Conservation (phyloP, 2,329 filamentous ascomycete species). For the Botryotinia globosa region DNA sequence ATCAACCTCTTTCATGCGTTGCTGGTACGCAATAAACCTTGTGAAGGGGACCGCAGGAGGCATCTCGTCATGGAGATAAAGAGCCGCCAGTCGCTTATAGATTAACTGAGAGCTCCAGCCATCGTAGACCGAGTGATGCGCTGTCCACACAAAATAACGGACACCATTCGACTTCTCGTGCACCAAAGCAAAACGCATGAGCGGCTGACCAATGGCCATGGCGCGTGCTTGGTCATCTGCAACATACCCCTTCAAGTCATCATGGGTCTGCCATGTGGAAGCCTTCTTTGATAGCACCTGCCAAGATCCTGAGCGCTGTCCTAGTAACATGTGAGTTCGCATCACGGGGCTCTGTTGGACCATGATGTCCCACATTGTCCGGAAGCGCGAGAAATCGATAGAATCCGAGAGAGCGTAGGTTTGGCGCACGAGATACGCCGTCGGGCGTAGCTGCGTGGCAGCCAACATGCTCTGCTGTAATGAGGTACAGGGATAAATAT, state of each 20-base stretch:
- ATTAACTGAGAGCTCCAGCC: neutral
- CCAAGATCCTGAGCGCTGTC: neutral
- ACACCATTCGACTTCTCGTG: neutral
- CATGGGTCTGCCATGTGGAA: neutral
- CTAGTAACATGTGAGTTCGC: constrained; percentile 1
- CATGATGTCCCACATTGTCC: neutral
- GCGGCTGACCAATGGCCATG: neutral
- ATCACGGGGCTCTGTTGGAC: neutral
- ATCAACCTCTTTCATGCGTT: no score
- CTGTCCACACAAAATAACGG: neutral
- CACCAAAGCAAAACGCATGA: constrained; percentile 2
- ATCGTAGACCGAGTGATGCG: constrained; percentile 11
- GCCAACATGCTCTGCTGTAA: constrained; percentile 6
- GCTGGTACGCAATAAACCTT: no score
- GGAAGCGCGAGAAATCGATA: constrained; percentile 2
- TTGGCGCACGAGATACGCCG: neutral
- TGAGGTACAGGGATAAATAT: constrained; percentile 5
- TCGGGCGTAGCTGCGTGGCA: neutral
- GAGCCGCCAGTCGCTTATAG: no score
- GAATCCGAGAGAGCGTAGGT: neutral
- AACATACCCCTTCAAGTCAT: neutral
- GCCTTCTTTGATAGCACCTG: neutral
- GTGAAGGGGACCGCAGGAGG: no score
- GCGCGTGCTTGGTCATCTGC: neutral
- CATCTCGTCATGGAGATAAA: no score